Evolutionary conservation across 2,329 filamentous ascomycete species (phyloP), one percentile per base, ranked within the genome.

Genomic region (Colletotrichum eremochloae): DNA sequence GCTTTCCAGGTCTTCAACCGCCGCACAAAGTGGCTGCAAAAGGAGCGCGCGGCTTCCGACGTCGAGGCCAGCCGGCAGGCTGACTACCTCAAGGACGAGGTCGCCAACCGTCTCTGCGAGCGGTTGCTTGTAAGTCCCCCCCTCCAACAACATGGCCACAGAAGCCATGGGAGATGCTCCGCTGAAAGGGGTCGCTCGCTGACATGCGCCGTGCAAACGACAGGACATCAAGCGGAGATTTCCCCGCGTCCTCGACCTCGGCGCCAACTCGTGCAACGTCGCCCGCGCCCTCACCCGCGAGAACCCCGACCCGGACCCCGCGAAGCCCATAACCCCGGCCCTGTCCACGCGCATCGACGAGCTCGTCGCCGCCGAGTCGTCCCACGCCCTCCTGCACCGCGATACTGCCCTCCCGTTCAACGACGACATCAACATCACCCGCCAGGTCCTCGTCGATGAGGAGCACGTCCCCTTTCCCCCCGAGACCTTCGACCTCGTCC

Each of bases 241-340:
- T 77, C 90, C 93, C 56, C 88, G 90, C 75, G 94, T 95, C 33
- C 92, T 99, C 73, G 96, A 99, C 81, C 91, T 98, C 42, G 96
- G 96, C 74, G 96, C 96, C 74, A 97, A 98, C 81, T 94, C 96
- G 74, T 98, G 96, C 87, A 97, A 98, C 82, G 91, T 99, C 73
- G 95, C 95, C 29, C 91, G 92, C 74, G 93, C 94, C 68, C 88
- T 98, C 57, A 92, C 92, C 76, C 86, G 91, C 74, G 87, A 90
- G 69, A 90, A 94, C 79, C 90, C 90, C 1, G 91, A 93, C 78
- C 87, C 86, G 9, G 86, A 88, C 76, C 84, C 87, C 8, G 78
- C 82, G n/a, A 85, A 83, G 63, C 88, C 91, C 52, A 82, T 79
- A n/a, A 87, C 88, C 33, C 88, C 90, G 33, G 92, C 95, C 4